A percentile compares a stretch with the other conserved stretches of the same genome.
Conservation (phyloP, 2,329 filamentous ascomycete species). For the Colletotrichum agaves region DNA sequence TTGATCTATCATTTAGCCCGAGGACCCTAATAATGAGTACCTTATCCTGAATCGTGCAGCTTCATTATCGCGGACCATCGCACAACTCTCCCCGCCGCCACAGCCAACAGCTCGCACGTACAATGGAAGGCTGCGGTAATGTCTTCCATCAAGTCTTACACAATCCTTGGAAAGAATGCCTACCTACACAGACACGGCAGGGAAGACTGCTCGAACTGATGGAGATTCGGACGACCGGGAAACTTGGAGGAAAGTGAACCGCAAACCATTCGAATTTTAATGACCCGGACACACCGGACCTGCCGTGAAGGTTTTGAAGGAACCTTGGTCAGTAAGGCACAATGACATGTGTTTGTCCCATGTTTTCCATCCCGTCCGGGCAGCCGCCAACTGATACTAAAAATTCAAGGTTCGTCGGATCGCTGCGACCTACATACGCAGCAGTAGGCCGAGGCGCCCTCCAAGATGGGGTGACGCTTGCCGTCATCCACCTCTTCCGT, state of each 20-base stretch:
- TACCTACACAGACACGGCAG: too few relatives aligned
- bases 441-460: too few relatives aligned
- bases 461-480: slow-evolving; percentile 28
- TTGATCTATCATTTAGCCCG: not conserved
- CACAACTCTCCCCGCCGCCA: too few relatives aligned
- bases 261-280: not conserved
- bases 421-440: too few relatives aligned
- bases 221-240: slow-evolving; percentile 7
- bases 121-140: too few relatives aligned
- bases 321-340: slow-evolving; percentile 17
- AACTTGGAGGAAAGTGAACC: slow-evolving; percentile 17
- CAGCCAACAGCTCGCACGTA: too few relatives aligned
- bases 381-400: slow-evolving; percentile 1
- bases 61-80: too few relatives aligned
- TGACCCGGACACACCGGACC: slow-evolving; percentile 15
- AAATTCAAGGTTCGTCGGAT: slow-evolving; percentile 10
- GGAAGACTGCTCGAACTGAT: not conserved
- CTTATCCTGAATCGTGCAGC: too few relatives aligned
- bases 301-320: slow-evolving; percentile 9
- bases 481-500: slow-evolving; percentile 21
- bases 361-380: not conserved
- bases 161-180: too few relatives aligned
- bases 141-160: too few relatives aligned
- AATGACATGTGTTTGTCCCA: slow-evolving; percentile 36
- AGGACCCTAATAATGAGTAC: not conserved